Evolutionary conservation across 2,329 filamentous ascomycete genomes (phyloP), one percentile per base, ranked within the genome.

Genomic region (Fusarium ramigenum): DNA sequence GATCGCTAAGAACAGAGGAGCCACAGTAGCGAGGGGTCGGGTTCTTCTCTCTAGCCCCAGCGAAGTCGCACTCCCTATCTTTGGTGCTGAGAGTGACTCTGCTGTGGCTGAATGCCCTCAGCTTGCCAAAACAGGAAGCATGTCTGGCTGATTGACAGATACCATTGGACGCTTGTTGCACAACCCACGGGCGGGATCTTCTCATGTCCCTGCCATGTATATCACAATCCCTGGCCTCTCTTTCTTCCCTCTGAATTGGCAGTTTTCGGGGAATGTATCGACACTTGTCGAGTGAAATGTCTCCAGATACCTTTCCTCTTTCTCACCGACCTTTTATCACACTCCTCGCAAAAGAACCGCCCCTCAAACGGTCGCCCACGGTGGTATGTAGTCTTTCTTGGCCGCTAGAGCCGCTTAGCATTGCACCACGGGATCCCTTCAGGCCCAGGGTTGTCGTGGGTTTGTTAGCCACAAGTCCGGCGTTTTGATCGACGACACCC

Each of bases 61-160:
- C 21, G 44, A 66, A 58, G 60, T 60, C 43, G 21, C 60, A 28
- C 25, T 46, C 52, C 47, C n/a, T 32, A 15, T 6, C 28, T 40
- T 21, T 21, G 37, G 54, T 44, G 28, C 47, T 15, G 39, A 30
- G 37, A 60, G 62, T 52, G 43, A 65, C 65, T 57, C 67, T 61
- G 34, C 53, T 60, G 72, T 66, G 60, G 72, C 66, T 65, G 57
- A 66, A 75, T 72, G 32, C 65, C 59, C 28, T 76, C 62, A 69
- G 62, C 32, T 65, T 77, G 39, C 76, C 76, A 44, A 68, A 78
- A 75, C 66, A 71, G 75, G 76, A 77, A 78, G 73, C 64, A 44
- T 67, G 42, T 34, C 64, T 46, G 58, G 5, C 50, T 15, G 62
- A 72, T 52, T 60, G 46, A 53, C 39, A 49, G n/a, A 54, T 69